Base-by-base conservation (phyloP, 805 yeast genomes). In the Hanseniaspora meyeri region DNA sequence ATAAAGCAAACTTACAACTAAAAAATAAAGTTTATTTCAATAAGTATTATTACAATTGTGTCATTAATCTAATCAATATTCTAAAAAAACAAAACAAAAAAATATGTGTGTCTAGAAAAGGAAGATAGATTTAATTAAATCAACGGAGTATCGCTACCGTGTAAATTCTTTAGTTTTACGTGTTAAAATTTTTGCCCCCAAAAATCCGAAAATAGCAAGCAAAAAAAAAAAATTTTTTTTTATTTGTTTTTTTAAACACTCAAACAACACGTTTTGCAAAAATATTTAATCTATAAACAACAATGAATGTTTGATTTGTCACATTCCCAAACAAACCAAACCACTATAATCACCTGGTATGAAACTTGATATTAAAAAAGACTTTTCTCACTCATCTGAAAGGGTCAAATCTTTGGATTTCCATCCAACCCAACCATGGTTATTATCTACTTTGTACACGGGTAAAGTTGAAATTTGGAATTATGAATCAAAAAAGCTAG, bases 351-450 rank as follows among this genome's bases (percentile, higher is more conserved):
- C 27, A 34, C 38, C 20, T 5, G 11, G 16, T n/a, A 77, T 77
- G 81, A 74, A 74, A 67, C 69, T 77, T 6, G 49, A 55, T 39
- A 49, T 68, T 59, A 67, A 84, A 79, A 87, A 86, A 75, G 83
- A 83, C 64, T 87, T 90, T 71, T 84, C 88, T 62, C 81, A 93
- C 60, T 87, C 96, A 65, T 84, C 97, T 42, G 97, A 90, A 70
- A 83, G 99, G 70, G 97, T 93, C 68, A 93, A 93, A 72, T 97
- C 96, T 51, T 85, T 93, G 66, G 99, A 93, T 72, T 86, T 93
- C 77, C 99, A 93, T 70, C 98, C 98, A 27, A 77, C 90, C 20
- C 98, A 93, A 70, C 97, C 98, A 55, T 91, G 97, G 97, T 82
- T 89, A 53, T 75, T 89, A 65, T 83, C 91, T 55, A 88, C 96